A percentile compares a stretch with the other conserved stretches of the same genome.
These are phyloP conservation scores for Elsinoe australis DNA, from an alignment of 2,329 filamentous ascomycete species.

Conservation along the genomic window DNA sequence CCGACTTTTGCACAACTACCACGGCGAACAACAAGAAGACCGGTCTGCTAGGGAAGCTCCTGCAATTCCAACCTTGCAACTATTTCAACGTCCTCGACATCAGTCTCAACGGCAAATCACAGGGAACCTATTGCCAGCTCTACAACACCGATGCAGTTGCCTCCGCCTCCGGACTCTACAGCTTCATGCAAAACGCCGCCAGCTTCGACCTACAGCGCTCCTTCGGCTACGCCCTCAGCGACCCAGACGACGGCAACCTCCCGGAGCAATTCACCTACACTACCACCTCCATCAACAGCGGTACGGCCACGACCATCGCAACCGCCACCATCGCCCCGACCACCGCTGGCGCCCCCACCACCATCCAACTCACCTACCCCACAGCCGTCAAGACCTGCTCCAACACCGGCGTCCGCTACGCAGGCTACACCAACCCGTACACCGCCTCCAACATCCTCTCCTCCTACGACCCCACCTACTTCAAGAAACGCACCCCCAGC, in stretches of 20 bases:
- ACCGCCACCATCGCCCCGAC: conserved; percentile 18
- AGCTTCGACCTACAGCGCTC: no score
- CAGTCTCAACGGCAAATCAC: conserved; percentile 13
- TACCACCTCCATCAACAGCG: conserved; percentile 12
- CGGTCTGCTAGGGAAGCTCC: neutral
- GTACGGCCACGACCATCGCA: conserved; percentile 15
- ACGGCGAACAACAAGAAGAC: conserved; percentile 5
- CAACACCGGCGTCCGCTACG: conserved; percentile 18
- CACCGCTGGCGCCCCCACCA: neutral
- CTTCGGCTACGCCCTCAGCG: no score
- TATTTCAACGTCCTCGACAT: conserved; percentile 19
- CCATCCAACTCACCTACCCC: conserved; percentile 17
- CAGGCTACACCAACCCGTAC: conserved; percentile 15
- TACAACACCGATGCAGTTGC: conserved; percentile 8
- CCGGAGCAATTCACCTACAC: conserved; percentile 14
- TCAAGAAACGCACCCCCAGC: conserved; percentile 5
- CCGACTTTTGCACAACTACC: conserved; percentile 3
- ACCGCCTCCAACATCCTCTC: neutral
- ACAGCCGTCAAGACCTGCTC: conserved; percentile 17
- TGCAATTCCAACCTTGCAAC: conserved; percentile 9
- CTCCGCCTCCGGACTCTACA: neutral
- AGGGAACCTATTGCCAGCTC: conserved; percentile 17
- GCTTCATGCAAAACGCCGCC: no score
- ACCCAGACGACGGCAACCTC: no score
- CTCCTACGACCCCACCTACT: conserved; percentile 12